phyloP scores from a whole-genome alignment of 1,139 yeast species.

The Candida tetrigidarum region DNA sequence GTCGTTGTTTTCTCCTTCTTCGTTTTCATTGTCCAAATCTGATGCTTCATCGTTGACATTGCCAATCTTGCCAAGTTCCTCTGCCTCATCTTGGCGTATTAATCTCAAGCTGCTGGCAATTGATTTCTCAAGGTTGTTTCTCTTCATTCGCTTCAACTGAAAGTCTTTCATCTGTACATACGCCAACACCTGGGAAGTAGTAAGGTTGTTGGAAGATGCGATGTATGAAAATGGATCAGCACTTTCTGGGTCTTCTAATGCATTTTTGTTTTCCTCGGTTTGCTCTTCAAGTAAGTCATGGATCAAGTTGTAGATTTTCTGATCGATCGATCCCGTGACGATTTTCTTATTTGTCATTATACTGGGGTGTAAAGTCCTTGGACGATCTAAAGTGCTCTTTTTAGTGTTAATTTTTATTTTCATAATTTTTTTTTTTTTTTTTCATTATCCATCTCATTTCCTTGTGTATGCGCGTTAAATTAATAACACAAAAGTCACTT shows the following conservation, averaged over 20 bases:
- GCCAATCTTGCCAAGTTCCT: conserved; percentile 39
- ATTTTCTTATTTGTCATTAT: conserved; percentile 23
- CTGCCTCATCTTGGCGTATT: conserved; percentile 46
- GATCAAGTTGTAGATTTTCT: conserved; percentile 52
- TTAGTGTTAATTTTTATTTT: background rate
- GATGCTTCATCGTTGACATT: conserved; percentile 26
- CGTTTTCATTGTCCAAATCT: conserved; percentile 20
- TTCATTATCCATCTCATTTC: conserved; percentile 1
- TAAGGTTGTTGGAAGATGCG: conserved; percentile 65
- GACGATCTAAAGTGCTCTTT: too few species aligned
- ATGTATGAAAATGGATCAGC: conserved; percentile 44
- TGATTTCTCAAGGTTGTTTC: conserved; percentile 54
- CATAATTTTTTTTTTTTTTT: conserved; percentile 5
- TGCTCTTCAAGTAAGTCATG: conserved; percentile 56
- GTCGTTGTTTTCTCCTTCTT: conserved; percentile 1
- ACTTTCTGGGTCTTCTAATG: conserved; percentile 23
- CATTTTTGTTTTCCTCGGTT: conserved; percentile 46
- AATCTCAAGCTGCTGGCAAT: conserved; percentile 58
- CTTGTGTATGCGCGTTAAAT: too few species aligned
- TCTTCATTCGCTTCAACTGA: conserved; percentile 70
- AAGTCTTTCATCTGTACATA: conserved; percentile 65
- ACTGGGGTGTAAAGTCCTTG: background rate
- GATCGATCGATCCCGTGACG: conserved; percentile 45
- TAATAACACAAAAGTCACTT: too few species aligned
- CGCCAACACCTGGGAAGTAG: conserved; percentile 51